phyloP scores from a whole-genome alignment of 2,329 filamentous ascomycete species.

The Elsinoe batatas region DNA sequence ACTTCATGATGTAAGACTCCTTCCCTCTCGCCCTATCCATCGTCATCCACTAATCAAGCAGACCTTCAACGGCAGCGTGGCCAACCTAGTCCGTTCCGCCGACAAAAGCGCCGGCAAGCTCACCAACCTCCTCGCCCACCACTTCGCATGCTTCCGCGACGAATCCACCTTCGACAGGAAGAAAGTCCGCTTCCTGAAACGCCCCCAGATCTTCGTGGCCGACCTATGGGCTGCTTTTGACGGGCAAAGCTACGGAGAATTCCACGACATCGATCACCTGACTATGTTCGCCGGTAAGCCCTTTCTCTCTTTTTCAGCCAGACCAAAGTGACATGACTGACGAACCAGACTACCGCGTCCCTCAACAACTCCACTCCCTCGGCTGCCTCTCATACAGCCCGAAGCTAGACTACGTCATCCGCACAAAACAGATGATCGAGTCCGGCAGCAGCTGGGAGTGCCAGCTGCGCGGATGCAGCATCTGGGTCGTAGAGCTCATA shows the following conservation, averaged over 20 bases:
- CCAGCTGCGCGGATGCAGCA: conserved; percentile 83
- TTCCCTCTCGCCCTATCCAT: neutral
- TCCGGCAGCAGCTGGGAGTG: conserved; percentile 71
- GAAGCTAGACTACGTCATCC: conserved; percentile 60
- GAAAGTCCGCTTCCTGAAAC: conserved; percentile 75
- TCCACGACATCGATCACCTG: conserved; percentile 85
- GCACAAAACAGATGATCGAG: conserved; percentile 53
- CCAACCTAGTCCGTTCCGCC: conserved; percentile 63
- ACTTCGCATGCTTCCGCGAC: conserved; percentile 81
- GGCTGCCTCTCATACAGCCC: conserved; percentile 81
- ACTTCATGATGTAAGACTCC: conserved; percentile 56
- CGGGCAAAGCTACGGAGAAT: conserved; percentile 66
- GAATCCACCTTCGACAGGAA: conserved; percentile 65
- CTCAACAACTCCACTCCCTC: conserved; percentile 78
- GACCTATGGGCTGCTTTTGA: conserved; percentile 96
- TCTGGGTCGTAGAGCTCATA: conserved; percentile 92
- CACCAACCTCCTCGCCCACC: conserved; percentile 72
- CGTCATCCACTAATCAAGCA: conserved; percentile 28
- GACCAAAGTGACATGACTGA: conserved; percentile 1
- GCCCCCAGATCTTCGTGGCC: conserved; percentile 90
- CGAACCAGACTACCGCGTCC: conserved; percentile 72
- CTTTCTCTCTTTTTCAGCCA: neutral
- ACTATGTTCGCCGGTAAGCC: conserved; percentile 79
- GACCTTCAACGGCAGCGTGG: conserved; percentile 66
- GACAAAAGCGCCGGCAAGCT: conserved; percentile 70